Conservation (phyloP, 2,329 filamentous ascomycete genomes). For the Alternaria triticimaculans region DNA sequence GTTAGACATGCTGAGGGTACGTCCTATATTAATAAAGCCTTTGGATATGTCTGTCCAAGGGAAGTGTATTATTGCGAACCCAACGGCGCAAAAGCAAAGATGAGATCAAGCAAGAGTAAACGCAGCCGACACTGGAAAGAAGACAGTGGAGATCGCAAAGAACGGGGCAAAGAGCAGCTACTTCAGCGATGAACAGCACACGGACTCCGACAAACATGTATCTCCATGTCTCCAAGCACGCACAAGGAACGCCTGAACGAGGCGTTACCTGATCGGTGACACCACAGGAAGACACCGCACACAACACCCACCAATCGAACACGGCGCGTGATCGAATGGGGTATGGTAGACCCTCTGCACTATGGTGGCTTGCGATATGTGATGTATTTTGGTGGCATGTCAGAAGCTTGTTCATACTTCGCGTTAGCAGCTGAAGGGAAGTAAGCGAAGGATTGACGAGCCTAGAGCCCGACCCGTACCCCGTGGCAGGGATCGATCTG, state of each 20-base stretch:
- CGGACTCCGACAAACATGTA: slow-evolving; percentile 7
- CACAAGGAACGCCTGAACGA: slow-evolving; percentile 15
- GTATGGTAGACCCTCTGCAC: slow-evolving; percentile 10
- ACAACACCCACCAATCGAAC: slow-evolving; percentile 13
- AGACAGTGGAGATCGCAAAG: slow-evolving; percentile 9
- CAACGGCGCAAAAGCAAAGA: slow-evolving; percentile 1
- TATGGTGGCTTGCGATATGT: slow-evolving; percentile 18
- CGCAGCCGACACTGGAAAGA: slow-evolving; percentile 5
- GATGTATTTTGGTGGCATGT: slow-evolving; percentile 22
- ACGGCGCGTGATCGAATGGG: slow-evolving; percentile 2
- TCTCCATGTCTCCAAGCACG: slow-evolving; percentile 5
- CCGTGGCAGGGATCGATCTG: slow-evolving; percentile 14
- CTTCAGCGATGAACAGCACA: slow-evolving; percentile 15
- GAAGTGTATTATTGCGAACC: not conserved
- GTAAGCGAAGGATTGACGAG: slow-evolving; percentile 24
- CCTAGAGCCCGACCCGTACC: slow-evolving; percentile 5
- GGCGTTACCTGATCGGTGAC: slow-evolving; percentile 14
- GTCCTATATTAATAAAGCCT: not conserved
- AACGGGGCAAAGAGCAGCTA: slow-evolving; percentile 7
- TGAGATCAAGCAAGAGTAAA: slow-evolving; percentile 10
- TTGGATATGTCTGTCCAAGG: not conserved
- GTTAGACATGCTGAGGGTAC: slow-evolving; percentile 7
- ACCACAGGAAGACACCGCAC: not conserved
- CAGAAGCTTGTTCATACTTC: slow-evolving; percentile 23
- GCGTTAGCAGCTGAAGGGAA: slow-evolving; percentile 20